These are phyloP conservation scores for Scutellaria baicalensis DNA, from an alignment of 257 asterid species.

Conservation along the genomic window DNA sequence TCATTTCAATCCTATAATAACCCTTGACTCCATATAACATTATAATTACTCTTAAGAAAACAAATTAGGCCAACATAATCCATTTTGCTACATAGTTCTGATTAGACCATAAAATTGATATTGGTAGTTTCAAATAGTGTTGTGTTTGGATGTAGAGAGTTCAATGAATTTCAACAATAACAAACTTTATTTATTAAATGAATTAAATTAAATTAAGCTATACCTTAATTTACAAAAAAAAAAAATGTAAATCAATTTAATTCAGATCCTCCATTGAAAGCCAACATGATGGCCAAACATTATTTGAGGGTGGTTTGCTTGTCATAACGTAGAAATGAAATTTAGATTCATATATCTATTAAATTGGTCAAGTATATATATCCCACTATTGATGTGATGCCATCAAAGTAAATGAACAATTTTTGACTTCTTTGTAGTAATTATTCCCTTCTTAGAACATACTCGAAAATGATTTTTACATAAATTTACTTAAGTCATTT, in stretches of 20 bases:
- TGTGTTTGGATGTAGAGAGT: too few relatives aligned
- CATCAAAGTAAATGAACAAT: not conserved
- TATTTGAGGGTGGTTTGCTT: slow-evolving; percentile 3
- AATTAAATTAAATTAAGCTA: not conserved
- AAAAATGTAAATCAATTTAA: too few relatives aligned
- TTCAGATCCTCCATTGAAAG: not conserved
- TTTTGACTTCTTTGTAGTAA: not conserved
- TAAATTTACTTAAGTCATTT: not conserved
- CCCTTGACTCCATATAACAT: too few relatives aligned
- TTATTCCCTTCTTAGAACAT: not conserved
- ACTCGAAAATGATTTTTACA: not conserved
- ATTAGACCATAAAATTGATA: too few relatives aligned
- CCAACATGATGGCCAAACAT: not conserved
- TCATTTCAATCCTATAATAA: too few relatives aligned
- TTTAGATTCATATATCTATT: too few relatives aligned
- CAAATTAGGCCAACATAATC: too few relatives aligned
- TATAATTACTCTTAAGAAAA: too few relatives aligned
- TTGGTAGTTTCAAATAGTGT: too few relatives aligned
- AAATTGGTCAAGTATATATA: not conserved
- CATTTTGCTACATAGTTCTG: too few relatives aligned
- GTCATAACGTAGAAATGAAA: not conserved
- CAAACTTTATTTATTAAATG: not conserved
- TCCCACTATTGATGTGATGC: not conserved
- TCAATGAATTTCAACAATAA: too few relatives aligned
- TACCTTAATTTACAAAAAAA: too few relatives aligned